phyloP scores from a whole-genome alignment of 805 yeast genomes.

The Yarrowia bubula region DNA sequence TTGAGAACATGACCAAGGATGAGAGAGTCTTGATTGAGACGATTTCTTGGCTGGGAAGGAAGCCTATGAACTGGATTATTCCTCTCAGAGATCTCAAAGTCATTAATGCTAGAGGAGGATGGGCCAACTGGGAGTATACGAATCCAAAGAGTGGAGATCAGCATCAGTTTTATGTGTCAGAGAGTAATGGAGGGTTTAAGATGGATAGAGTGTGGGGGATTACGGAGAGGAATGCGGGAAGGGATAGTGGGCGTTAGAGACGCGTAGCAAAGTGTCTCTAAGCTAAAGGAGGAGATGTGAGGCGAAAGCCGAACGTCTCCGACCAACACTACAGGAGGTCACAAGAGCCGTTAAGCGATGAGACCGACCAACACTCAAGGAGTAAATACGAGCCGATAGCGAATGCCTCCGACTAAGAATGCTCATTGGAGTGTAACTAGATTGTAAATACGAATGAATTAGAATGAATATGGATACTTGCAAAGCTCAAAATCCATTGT shows the following conservation, averaged over 20 bases:
- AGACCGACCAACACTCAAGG: too few relatives aligned
- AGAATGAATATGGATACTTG: too few relatives aligned
- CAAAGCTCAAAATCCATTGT: too few relatives aligned
- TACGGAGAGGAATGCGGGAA: slow-evolving; percentile 64
- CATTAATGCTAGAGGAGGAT: slow-evolving; percentile 46
- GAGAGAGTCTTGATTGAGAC: slow-evolving; percentile 69
- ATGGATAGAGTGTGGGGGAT: slow-evolving; percentile 87
- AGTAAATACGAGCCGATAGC: too few relatives aligned
- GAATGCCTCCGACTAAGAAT: too few relatives aligned
- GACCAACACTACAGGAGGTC: too few relatives aligned
- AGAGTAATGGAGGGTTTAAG: slow-evolving; percentile 73
- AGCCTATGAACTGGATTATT: slow-evolving; percentile 61
- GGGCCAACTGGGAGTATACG: slow-evolving; percentile 47
- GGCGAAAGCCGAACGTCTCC: too few relatives aligned
- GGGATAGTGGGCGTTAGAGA: slow-evolving; percentile 67
- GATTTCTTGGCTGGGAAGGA: slow-evolving; percentile 63
- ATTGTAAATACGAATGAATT: too few relatives aligned
- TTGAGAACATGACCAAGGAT: slow-evolving; percentile 57
- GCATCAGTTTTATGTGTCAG: slow-evolving; percentile 56
- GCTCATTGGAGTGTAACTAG: too few relatives aligned
- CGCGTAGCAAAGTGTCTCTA: too few relatives aligned
- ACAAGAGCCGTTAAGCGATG: too few relatives aligned
- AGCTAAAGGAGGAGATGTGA: background rate
- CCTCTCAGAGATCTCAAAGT: slow-evolving; percentile 49
- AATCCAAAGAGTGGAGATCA: slow-evolving; percentile 37